phyloP scores from a whole-genome alignment of 768 basidiomycete species.

The Tremella yokohamensis region DNA sequence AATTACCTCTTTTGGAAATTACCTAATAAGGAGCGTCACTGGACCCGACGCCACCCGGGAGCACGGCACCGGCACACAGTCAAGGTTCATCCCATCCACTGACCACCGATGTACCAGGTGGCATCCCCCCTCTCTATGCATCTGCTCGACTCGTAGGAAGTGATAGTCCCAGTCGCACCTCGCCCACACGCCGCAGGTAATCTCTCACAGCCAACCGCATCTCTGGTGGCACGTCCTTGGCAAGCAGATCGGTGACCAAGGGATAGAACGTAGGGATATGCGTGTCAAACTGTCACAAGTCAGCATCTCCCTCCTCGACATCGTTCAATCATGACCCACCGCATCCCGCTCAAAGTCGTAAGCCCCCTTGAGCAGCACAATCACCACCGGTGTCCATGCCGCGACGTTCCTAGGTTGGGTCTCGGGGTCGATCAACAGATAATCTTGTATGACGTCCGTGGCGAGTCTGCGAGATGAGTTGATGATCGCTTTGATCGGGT shows the following conservation, averaged over 20 bases:
- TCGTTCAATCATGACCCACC: constrained; percentile 57
- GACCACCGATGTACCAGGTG: too few species aligned
- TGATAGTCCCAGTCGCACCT: constrained; percentile 10
- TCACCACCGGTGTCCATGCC: constrained; percentile 99
- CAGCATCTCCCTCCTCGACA: constrained; percentile 1
- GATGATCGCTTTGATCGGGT: background rate
- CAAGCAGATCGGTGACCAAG: constrained; percentile 75
- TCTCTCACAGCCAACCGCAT: constrained; percentile 73
- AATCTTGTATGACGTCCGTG: constrained; percentile 82
- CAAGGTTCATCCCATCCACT: too few species aligned
- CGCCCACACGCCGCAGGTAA: constrained; percentile 70
- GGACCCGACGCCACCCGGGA: too few species aligned
- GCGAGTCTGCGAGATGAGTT: constrained; percentile 61
- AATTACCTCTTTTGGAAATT: too few species aligned
- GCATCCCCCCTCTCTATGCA: too few species aligned
- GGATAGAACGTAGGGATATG: constrained; percentile 91
- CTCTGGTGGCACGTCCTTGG: constrained; percentile 76
- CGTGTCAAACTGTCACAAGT: constrained; percentile 67
- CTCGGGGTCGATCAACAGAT: constrained; percentile 80
- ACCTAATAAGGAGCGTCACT: too few species aligned
- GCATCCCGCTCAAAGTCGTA: constrained; percentile 83
- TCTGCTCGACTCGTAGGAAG: too few species aligned
- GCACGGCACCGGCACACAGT: too few species aligned
- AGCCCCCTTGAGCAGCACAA: constrained; percentile 86
- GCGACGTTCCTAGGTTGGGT: constrained; percentile 90